Evolutionary conservation across 345 rosid genomes (phyloP).

Genomic region (Citrus maxima): DNA sequence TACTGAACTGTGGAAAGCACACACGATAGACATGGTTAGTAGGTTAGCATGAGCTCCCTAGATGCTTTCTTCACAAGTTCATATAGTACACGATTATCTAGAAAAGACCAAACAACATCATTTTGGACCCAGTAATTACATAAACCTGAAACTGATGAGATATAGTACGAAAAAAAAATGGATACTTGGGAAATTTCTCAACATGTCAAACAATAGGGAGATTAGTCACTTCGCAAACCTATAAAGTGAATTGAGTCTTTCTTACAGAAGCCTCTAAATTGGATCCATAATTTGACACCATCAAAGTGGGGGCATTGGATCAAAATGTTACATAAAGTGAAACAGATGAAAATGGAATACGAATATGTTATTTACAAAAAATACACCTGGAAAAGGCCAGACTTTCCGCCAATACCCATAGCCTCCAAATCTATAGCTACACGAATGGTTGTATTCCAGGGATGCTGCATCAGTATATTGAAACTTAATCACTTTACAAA

Average conservation of each 20-base stretch:
- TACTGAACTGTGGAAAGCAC: neutral
- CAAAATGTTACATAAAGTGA: constrained; percentile 8
- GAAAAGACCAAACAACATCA: neutral
- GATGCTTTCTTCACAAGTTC: neutral
- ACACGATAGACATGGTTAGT: neutral
- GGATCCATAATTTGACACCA: neutral
- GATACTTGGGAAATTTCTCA: neutral
- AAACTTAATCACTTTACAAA: constrained; percentile 13
- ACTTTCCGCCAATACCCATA: constrained; percentile 94
- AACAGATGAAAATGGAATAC: neutral
- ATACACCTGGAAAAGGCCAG: constrained; percentile 79
- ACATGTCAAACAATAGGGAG: neutral
- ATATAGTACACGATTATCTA: neutral
- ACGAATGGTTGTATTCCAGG: constrained; percentile 73
- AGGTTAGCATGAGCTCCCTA: neutral
- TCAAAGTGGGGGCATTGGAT: neutral
- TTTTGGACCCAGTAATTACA: neutral
- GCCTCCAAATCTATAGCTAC: constrained; percentile 93
- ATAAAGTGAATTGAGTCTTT: neutral
- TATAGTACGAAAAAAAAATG: neutral
- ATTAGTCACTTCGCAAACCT: neutral
- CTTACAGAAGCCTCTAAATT: neutral
- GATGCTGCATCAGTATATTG: constrained; percentile 60
- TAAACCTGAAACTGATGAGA: neutral
- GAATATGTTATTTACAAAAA: constrained; percentile 8